Evolutionary conservation across 2,329 filamentous ascomycete species (phyloP).

Genomic region (Aspergillus pseudoterreus): DNA sequence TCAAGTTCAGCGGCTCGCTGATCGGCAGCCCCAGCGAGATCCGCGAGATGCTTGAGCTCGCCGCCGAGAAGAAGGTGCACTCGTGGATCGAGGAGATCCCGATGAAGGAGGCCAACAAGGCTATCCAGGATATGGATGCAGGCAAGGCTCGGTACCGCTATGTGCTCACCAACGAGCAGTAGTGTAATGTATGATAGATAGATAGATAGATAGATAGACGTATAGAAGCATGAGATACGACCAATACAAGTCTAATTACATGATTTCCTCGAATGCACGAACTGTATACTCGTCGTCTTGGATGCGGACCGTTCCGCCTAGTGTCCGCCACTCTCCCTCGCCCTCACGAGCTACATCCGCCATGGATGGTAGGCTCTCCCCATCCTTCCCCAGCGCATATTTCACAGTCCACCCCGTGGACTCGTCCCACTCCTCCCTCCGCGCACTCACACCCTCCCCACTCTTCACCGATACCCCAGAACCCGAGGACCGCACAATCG

Average conservation of each 20-base stretch:
- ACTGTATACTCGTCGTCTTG: constrained; percentile 19
- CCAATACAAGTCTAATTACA: not conserved
- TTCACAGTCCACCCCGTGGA: constrained; percentile 8
- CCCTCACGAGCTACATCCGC: constrained; percentile 11
- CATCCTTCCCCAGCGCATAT: constrained; percentile 4
- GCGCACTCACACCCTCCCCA: constrained; percentile 25
- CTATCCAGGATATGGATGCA: constrained; percentile 39
- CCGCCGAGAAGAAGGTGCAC: constrained; percentile 34
- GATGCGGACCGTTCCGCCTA: constrained; percentile 17
- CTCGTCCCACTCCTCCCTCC: constrained; percentile 18
- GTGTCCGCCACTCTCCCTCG: constrained; percentile 11
- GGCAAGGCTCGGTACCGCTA: constrained; percentile 44
- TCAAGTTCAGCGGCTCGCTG: constrained; percentile 47
- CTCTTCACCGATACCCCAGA: constrained; percentile 14
- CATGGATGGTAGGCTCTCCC: constrained; percentile 19
- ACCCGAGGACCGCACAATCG: constrained; percentile 7
- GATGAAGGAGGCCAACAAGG: constrained; percentile 43
- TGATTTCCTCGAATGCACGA: constrained; percentile 25
- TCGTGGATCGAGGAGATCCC: constrained; percentile 39
- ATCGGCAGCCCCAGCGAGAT: constrained; percentile 41
- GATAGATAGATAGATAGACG: constrained; percentile 8
- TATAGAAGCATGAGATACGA: constrained; percentile 3
- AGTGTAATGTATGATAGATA: constrained; percentile 9
- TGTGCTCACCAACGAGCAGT: constrained; percentile 40
- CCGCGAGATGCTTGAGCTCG: constrained; percentile 42